phyloP scores from a whole-genome alignment of 306 rosid genomes.

The Malus domestica region ASM211411v1 NC_041789.1:23359001-23359500 shows the following conservation, averaged over 20 bases:
- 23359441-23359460: slow-evolving; percentile 80
- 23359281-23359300: slow-evolving; percentile 82
- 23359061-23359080: neutral
- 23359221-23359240: slow-evolving; percentile 89
- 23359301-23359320: slow-evolving; percentile 91
- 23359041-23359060: neutral
- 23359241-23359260: slow-evolving; percentile 96
- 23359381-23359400: slow-evolving; percentile 57
- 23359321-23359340: slow-evolving; percentile 99
- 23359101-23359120: neutral
- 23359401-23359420: slow-evolving; percentile 80
- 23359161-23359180: neutral
- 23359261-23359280: slow-evolving; percentile 97
- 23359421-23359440: slow-evolving; percentile 95
- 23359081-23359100: neutral
- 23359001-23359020: neutral
- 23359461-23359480: slow-evolving; percentile 61
- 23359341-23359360: slow-evolving; percentile 96
- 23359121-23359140: neutral
- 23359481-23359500: slow-evolving; percentile 78
- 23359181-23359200: slow-evolving; percentile 19
- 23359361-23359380: slow-evolving; percentile 91
- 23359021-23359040: neutral
- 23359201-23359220: slow-evolving; percentile 95
- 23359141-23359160: neutral